phyloP scores from a whole-genome alignment of 805 yeast species.

The Metschnikowia cubensis region DNA sequence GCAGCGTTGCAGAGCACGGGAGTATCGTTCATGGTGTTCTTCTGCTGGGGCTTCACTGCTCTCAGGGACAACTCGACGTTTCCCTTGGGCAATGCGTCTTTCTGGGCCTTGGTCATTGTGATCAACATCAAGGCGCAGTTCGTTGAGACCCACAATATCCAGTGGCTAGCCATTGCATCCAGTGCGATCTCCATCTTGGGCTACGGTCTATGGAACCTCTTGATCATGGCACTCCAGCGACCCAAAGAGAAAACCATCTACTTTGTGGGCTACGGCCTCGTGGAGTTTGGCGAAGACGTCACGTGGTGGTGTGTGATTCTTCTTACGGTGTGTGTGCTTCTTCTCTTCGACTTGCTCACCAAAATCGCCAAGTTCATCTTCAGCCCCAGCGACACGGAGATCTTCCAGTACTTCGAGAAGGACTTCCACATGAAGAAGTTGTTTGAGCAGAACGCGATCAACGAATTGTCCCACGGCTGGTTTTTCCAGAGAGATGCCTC shows the following conservation, averaged over 20 bases:
- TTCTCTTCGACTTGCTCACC: slow-evolving; percentile 61
- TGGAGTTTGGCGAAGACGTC: slow-evolving; percentile 74
- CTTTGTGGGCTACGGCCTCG: slow-evolving; percentile 67
- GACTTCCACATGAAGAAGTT: slow-evolving; percentile 60
- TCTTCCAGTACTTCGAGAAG: slow-evolving; percentile 73
- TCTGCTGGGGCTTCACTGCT: slow-evolving; percentile 69
- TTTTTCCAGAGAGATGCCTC: slow-evolving; percentile 51
- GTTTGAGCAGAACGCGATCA: slow-evolving; percentile 69
- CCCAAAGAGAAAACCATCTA: slow-evolving; percentile 53
- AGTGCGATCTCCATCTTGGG: slow-evolving; percentile 74
- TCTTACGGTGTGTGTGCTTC: slow-evolving; percentile 52
- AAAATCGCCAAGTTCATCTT: slow-evolving; percentile 54
- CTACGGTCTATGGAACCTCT: slow-evolving; percentile 78
- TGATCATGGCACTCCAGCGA: slow-evolving; percentile 67
- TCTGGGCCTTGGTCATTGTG: slow-evolving; percentile 65
- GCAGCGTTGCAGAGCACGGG: slow-evolving; percentile 72
- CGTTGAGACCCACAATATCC: slow-evolving; percentile 73
- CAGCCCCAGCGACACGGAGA: slow-evolving; percentile 70
- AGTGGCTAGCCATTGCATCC: slow-evolving; percentile 64
- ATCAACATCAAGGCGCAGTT: slow-evolving; percentile 78
- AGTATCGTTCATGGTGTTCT: slow-evolving; percentile 61
- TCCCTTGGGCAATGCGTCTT: slow-evolving; percentile 76
- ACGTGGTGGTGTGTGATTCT: slow-evolving; percentile 83
- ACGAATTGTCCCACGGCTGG: slow-evolving; percentile 79
- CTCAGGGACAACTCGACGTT: slow-evolving; percentile 70